phyloP scores from a whole-genome alignment of 306 rosid species.

The Cicer cuneatum region DNA sequence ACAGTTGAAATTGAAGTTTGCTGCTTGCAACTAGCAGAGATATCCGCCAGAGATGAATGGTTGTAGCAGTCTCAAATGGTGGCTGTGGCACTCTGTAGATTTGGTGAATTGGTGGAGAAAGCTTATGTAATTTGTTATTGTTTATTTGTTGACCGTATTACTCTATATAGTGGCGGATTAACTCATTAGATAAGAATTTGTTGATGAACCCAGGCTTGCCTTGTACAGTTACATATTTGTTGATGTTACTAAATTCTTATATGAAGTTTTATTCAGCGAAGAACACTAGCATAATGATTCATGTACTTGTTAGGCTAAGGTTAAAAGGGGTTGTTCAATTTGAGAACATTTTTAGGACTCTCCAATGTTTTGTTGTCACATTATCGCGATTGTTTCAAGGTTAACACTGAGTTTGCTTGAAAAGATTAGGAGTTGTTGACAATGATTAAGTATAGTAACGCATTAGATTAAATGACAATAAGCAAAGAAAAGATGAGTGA shows the following conservation, averaged over 20 bases:
- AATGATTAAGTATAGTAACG: too few relatives aligned
- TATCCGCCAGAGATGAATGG: slow-evolving; percentile 24
- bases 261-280: slow-evolving; percentile 28
- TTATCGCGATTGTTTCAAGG: too few relatives aligned
- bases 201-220: slow-evolving; percentile 28
- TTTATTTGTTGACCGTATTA: slow-evolving; percentile 49
- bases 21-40: slow-evolving; percentile 36
- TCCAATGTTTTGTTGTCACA: too few relatives aligned
- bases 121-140: slow-evolving; percentile 40
- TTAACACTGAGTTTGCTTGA: too few relatives aligned
- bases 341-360: background rate
- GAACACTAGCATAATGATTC: slow-evolving; percentile 8
- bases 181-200: slow-evolving; percentile 23
- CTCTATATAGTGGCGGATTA: slow-evolving; percentile 39
- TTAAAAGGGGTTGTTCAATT: background rate
- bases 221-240: slow-evolving; percentile 64
- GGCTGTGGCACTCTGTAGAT: slow-evolving; percentile 46
- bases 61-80: slow-evolving; percentile 40
- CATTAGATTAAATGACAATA: too few relatives aligned
- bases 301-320: background rate
- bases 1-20: slow-evolving; percentile 44
- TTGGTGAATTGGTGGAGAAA: slow-evolving; percentile 39
- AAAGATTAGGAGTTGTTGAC: too few relatives aligned
- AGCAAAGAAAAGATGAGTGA: too few relatives aligned
- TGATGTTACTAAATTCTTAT: slow-evolving; percentile 44